Evolutionary conservation across 2,329 filamentous ascomycete genomes (phyloP), one percentile per base, ranked within the genome.

Genomic region (Colletotrichum camelliae): DNA sequence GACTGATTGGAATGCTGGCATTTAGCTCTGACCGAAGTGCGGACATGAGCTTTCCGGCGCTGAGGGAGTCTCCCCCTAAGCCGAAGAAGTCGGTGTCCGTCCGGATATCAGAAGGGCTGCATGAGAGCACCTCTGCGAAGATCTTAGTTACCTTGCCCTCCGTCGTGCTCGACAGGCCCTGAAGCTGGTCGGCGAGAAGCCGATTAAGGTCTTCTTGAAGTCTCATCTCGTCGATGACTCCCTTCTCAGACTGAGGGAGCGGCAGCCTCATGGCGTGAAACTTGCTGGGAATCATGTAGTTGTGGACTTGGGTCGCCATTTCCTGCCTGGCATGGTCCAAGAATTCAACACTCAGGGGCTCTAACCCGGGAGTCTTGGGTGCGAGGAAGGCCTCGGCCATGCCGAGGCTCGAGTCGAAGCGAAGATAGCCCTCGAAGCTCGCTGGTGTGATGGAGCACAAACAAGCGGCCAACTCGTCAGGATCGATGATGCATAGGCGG

Each of bases 51-150:
- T 85, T 85, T 3, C 90, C 90, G 37, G 90, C 90, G 24, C 85
- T 85, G 62, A 92, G 83, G 43, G 88, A 90, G 78, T 91, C 89
- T 21, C 90, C 89, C 7, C 89, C 89, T 18, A 90, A 83, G 15
- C 84, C 83, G 78, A 90, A 90, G 78, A 91, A 90, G 79, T 90
- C 88, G 0, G 87, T 86, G 2, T 85, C 80, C 0, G 79, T 76
- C 1, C 82, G 79, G 15, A 90, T 82, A 3, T 88, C 86, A 4
- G 81, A 80, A 1, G 82, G 78, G 2, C 83, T 80, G 15, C 86
- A 83, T 4, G 83, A 82, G 13, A 91, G 82, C 4, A 89, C 84
- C 4, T 85, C 80, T 9, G 87, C 86, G 71, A 90, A 90, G 2
- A 86, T 81, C 15, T 84, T 83, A 9, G 84, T 82, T 4, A 91